Evolutionary conservation across 2,329 filamentous ascomycete genomes (phyloP), one percentile per base, ranked within the genome.

Genomic region (Colletotrichum lindemuthianum): DNA sequence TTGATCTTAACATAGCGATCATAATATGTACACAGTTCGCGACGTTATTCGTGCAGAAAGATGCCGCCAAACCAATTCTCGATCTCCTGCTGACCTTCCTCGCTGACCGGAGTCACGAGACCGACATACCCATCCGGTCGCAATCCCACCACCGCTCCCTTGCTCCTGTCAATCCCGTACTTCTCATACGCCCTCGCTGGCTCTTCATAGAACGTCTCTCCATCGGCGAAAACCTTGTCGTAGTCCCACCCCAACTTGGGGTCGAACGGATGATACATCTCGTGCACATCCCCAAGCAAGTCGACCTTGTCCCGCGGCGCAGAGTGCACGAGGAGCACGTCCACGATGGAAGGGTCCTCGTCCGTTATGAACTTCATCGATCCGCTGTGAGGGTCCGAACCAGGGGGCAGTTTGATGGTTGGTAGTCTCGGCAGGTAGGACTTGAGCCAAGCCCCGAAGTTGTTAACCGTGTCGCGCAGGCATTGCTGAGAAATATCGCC

Each of bases 301-400:
- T 81, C 78, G 0, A 84, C 81, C 33, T 86, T 78, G 57, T 85
- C 82, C 37, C 88, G 78, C 16, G 79, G 79, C 0, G 85, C 79
- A 2, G 81, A 79, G 71, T 92, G 89, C 1, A 90, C 75, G 0
- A 87, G 86, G 3, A 91, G 71, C 0, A 91, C 77, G 33, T 90
- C 88, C 8, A 67, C 60, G 34, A 34, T 63, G 45, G 66, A 69
- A 4, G 80, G 79, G 2, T 80, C 84, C 2, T 15, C 65, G 9
- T n/a, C 63, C 52, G 44, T 70, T 61, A 58, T 60, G 58, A 68
- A 66, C 43, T 48, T 56, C 33, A 53, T 54, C 9, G 48, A 48
- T 3, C 63, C 63, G 47, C 63, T 32, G 16, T 65, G 63, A 13
- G 58, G 58, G 32, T 65, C 63, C 24, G 63, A 61, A 7, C 40